Percentiles rank a stretch among this genome's conserved stretches.
Conservation (phyloP, 495 filamentous ascomycete species). For the Penicillium bialowiezense region DNA sequence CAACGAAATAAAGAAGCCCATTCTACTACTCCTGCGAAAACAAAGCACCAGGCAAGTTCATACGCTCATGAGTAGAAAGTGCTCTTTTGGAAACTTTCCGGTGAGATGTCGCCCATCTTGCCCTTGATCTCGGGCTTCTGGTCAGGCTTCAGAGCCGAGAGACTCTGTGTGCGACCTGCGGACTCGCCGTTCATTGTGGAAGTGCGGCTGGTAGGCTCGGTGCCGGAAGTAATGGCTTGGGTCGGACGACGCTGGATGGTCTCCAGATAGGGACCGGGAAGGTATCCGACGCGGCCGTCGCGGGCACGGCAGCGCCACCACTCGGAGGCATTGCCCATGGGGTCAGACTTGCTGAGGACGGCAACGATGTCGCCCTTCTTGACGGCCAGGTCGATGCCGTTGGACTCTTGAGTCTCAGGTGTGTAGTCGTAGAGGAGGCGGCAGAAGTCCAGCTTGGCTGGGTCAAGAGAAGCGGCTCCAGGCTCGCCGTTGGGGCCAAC, state of each 20-base stretch:
- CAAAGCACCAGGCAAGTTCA: conserved; percentile 1
- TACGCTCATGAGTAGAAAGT: conserved; percentile 63
- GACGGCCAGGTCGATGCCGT: conserved; percentile 83
- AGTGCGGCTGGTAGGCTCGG: conserved; percentile 48
- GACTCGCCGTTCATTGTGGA: conserved; percentile 57
- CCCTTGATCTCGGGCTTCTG: conserved; percentile 38
- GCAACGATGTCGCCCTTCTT: conserved; percentile 96
- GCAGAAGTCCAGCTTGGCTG: conserved; percentile 90
- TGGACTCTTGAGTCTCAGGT: conserved; percentile 62
- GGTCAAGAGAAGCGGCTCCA: conserved; percentile 60
- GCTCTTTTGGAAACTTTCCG: conserved; percentile 88
- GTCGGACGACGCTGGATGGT: conserved; percentile 67
- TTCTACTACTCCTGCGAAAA: not conserved
- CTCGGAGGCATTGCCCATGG: conserved; percentile 84
- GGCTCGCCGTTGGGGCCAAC: conserved; percentile 51
- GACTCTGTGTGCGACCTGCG: conserved; percentile 27
- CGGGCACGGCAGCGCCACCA: conserved; percentile 98
- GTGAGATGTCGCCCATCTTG: conserved; percentile 61
- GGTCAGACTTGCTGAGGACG: conserved; percentile 88
- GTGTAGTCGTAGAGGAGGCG: conserved; percentile 91
- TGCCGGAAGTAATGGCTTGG: conserved; percentile 48
- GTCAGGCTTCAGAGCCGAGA: conserved; percentile 13
- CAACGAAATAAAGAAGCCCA: not conserved
- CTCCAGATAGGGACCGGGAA: conserved; percentile 87
- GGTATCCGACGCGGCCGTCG: conserved; percentile 85